These are phyloP conservation scores for Cochlearia excelsa DNA, from an alignment of 345 rosid species.

Conservation along the genomic window DNA sequence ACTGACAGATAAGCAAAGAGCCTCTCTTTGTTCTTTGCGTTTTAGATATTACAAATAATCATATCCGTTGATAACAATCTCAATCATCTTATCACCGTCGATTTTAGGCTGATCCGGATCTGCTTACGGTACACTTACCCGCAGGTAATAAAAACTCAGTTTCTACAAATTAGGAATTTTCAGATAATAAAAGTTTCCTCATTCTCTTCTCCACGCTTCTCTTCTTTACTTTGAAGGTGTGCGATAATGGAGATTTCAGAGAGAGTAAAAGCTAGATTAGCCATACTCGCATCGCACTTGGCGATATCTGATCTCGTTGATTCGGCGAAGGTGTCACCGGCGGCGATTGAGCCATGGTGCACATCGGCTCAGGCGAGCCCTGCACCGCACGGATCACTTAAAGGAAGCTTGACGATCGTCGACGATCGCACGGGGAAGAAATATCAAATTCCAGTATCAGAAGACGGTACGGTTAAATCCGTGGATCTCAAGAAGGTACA, in stretches of 20 bases:
- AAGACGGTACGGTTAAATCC: conserved; percentile 71
- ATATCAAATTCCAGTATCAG: conserved; percentile 57
- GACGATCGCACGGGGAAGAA: conserved; percentile 79
- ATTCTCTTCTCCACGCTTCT: too few relatives aligned
- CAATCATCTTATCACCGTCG: conserved; percentile 15
- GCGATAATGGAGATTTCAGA: conserved; percentile 33
- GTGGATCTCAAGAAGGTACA: conserved; percentile 81
- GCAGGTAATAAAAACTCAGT: too few relatives aligned
- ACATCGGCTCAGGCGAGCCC: conserved; percentile 45
- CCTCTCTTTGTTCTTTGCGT: conserved; percentile 1
- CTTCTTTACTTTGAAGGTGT: neutral
- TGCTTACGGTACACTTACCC: neutral
- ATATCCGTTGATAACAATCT: conserved; percentile 12
- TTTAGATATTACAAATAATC: neutral
- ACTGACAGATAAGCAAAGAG: conserved; percentile 17
- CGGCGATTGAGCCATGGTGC: conserved; percentile 47
- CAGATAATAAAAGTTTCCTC: too few relatives aligned
- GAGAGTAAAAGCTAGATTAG: conserved; percentile 54
- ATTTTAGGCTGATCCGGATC: conserved; percentile 7
- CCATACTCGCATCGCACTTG: conserved; percentile 66
- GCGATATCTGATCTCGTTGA: conserved; percentile 34
- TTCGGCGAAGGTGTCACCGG: conserved; percentile 13
- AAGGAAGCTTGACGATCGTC: conserved; percentile 55
- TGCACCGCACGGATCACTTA: conserved; percentile 50
- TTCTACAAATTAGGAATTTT: too few relatives aligned